phyloP scores from a whole-genome alignment of 176 grass and related monocot species.

The Pontederia paniculata region DNA sequence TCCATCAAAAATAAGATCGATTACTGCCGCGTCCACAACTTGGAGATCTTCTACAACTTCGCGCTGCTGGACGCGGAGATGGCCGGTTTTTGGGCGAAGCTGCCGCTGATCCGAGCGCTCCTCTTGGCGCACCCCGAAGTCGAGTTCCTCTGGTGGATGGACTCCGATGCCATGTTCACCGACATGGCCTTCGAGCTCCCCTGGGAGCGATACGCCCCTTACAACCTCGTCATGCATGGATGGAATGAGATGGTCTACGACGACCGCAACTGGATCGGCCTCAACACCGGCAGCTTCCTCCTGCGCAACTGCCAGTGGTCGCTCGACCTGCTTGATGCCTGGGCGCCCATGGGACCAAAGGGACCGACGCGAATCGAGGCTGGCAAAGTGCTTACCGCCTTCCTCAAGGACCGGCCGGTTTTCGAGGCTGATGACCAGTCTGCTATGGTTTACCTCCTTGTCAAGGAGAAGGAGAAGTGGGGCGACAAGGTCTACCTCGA shows the following conservation, averaged over 20 bases:
- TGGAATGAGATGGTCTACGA: slow-evolving; percentile 99
- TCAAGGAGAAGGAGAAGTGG: slow-evolving; percentile 74
- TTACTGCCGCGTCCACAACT: slow-evolving; percentile 92
- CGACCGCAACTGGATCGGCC: slow-evolving; percentile 92
- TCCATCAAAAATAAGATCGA: slow-evolving; percentile 99
- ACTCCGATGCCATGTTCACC: slow-evolving; percentile 94
- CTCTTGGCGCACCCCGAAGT: slow-evolving; percentile 79
- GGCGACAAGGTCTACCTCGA: slow-evolving; percentile 82
- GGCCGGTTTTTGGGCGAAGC: slow-evolving; percentile 93
- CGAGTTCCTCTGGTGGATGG: slow-evolving; percentile 99
- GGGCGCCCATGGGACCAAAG: slow-evolving; percentile 98
- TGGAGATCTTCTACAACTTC: slow-evolving; percentile 98
- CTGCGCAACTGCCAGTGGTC: slow-evolving; percentile 96
- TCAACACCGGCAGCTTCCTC: slow-evolving; percentile 95
- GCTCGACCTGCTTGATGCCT: slow-evolving; percentile 82
- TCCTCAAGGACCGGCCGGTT: slow-evolving; percentile 87
- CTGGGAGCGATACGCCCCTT: slow-evolving; percentile 67
- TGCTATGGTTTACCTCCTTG: slow-evolving; percentile 95
- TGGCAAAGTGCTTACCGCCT: slow-evolving; percentile 66
- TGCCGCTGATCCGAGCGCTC: slow-evolving; percentile 82
- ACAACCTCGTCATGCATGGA: slow-evolving; percentile 82
- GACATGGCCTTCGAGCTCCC: slow-evolving; percentile 98
- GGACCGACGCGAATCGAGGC: slow-evolving; percentile 73
- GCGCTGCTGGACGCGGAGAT: slow-evolving; percentile 89
- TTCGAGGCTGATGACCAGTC: slow-evolving; percentile 99